phyloP scores from a whole-genome alignment of 345 rosid genomes.

The Euphorbia lathyris region DNA sequence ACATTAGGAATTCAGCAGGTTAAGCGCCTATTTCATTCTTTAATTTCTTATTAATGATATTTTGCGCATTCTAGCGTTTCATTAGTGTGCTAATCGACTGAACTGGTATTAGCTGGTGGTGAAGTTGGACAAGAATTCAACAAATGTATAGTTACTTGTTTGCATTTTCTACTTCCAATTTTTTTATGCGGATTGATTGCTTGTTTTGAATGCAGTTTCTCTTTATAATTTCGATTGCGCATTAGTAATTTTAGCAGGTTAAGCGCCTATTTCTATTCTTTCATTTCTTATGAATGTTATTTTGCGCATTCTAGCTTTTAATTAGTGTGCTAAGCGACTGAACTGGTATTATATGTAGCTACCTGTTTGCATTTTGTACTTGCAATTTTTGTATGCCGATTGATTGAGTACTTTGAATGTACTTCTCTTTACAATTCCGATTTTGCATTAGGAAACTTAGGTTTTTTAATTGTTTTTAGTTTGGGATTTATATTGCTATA shows the following conservation, averaged over 20 bases:
- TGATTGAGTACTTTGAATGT: no score
- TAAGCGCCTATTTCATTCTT: background rate
- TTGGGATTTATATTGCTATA: background rate
- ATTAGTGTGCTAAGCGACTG: no score
- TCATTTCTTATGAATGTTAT: no score
- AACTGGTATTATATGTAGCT: no score
- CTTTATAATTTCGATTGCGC: conserved; percentile 19
- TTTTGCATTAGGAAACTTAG: background rate
- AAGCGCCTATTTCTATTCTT: no score
- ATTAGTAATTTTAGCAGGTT: conserved; percentile 25
- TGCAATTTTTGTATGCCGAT: no score
- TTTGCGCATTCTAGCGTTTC: background rate
- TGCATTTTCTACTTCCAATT: background rate
- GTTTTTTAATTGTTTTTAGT: background rate
- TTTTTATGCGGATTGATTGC: background rate
- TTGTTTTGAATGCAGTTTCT: background rate
- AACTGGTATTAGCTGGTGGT: background rate
- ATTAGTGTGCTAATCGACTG: background rate
- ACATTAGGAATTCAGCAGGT: conserved; percentile 36
- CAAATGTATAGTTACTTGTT: background rate
- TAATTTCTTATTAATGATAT: background rate
- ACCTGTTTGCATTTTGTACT: no score
- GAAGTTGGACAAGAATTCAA: background rate
- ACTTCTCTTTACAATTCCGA: no score
- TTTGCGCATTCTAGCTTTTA: no score